phyloP scores from a whole-genome alignment of 129 eudicot species.

The Arctium minus region DNA sequence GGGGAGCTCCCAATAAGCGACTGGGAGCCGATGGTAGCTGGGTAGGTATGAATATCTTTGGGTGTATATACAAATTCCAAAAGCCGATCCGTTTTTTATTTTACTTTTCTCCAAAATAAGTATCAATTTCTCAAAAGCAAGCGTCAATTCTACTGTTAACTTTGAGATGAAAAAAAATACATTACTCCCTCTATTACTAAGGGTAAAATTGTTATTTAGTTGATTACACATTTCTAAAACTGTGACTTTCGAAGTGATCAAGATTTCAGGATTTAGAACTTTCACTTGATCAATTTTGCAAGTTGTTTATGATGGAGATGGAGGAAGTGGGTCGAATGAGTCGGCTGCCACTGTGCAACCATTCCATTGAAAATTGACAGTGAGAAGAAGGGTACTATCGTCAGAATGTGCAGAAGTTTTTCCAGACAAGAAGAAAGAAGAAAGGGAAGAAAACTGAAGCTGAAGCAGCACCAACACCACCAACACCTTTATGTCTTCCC shows the following conservation, averaged over 20 bases:
- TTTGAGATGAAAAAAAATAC: neutral
- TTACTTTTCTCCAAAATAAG: neutral
- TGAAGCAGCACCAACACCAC: constrained; percentile 30
- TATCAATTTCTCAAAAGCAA: neutral
- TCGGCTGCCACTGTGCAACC: constrained; percentile 79
- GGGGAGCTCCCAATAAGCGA: constrained; percentile 99
- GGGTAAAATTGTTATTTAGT: neutral
- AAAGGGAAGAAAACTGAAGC: constrained; percentile 35
- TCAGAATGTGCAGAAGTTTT: constrained; percentile 88
- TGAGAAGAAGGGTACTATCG: constrained; percentile 76
- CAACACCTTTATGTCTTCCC: constrained; percentile 55
- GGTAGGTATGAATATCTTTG: constrained; percentile 57
- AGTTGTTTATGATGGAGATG: constrained; percentile 68
- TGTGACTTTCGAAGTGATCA: too few relatives aligned
- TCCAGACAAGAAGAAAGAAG: constrained; percentile 72
- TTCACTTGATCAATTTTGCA: constrained; percentile 23
- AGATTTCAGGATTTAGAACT: neutral
- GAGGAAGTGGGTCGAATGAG: constrained; percentile 51
- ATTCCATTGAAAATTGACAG: constrained; percentile 69
- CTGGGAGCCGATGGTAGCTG: constrained; percentile 99
- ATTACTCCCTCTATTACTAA: neutral
- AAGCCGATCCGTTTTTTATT: too few relatives aligned
- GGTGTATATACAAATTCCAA: neutral
- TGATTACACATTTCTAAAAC: too few relatives aligned
- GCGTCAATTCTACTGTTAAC: neutral